Evolutionary conservation across 805 yeast genomes (phyloP).

Genomic region (Metschnikowia santaceciliae): DNA sequence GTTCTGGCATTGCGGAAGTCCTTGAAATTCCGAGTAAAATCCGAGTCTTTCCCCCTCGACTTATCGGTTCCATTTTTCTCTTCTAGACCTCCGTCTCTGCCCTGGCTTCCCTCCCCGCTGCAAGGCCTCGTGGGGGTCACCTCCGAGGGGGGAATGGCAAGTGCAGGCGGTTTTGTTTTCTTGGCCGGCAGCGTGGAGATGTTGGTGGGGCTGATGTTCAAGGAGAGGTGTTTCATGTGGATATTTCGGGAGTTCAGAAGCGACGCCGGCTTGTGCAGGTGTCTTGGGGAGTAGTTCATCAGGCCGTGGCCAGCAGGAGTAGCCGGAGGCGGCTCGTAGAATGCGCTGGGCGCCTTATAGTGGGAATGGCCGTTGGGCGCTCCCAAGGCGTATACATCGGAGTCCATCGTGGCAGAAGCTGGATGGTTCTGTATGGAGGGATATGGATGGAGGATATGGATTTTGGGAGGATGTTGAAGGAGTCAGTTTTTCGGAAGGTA

Average conservation of each 20-base stretch:
- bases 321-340: conserved; percentile 5
- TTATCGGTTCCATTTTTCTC: too few relatives aligned
- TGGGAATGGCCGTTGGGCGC: conserved; percentile 4
- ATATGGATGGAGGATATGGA: not conserved
- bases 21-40: too few relatives aligned
- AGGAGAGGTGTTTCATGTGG: conserved; percentile 37
- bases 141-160: conserved; percentile 7
- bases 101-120: too few relatives aligned
- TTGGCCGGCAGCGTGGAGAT: conserved; percentile 6
- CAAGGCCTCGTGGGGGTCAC: not conserved
- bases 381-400: conserved; percentile 3
- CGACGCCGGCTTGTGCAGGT: conserved; percentile 28
- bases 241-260: conserved; percentile 25
- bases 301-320: conserved; percentile 10
- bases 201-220: conserved; percentile 22
- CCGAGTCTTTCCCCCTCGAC: too few relatives aligned
- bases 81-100: too few relatives aligned
- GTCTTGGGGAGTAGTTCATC: conserved; percentile 38
- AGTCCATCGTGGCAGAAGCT: conserved; percentile 6
- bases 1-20: too few relatives aligned
- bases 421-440: too few relatives aligned
- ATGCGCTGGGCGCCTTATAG: conserved; percentile 9
- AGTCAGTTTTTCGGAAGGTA: too few relatives aligned
- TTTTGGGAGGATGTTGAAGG: too few relatives aligned
- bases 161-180: conserved; percentile 8